Percentiles rank a stretch among this genome's conserved stretches.
These are phyloP conservation scores for Penicillium turbatum DNA, from an alignment of 495 filamentous ascomycete genomes.

Conservation along the genomic window DNA sequence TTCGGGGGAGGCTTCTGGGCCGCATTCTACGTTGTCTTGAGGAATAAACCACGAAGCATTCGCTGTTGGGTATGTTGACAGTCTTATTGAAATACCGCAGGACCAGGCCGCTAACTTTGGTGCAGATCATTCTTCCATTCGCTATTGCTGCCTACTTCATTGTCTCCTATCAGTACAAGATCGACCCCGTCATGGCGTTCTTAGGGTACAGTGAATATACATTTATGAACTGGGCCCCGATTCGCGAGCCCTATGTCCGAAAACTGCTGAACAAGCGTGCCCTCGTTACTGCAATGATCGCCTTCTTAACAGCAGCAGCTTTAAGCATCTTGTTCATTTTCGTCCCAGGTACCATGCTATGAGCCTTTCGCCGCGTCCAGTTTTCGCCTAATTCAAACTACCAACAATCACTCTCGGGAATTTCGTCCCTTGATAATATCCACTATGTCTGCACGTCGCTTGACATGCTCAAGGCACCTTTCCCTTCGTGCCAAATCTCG, in stretches of 20 bases:
- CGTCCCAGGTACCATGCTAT: constrained; percentile 85
- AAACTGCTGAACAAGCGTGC: constrained; percentile 78
- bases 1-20: constrained; percentile 94
- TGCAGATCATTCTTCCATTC: constrained; percentile 87
- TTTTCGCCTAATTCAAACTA: not conserved
- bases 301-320: constrained; percentile 68
- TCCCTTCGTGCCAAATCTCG: constrained; percentile 1
- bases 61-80: constrained; percentile 71
- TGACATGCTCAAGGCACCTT: constrained; percentile 1
- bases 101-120: constrained; percentile 16
- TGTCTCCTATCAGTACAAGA: constrained; percentile 84
- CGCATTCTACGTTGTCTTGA: constrained; percentile 86
- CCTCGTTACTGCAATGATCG: constrained; percentile 66
- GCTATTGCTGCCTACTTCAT: constrained; percentile 84
- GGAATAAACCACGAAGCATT: constrained; percentile 66
- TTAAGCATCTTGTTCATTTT: constrained; percentile 83
- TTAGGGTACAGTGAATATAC: constrained; percentile 90
- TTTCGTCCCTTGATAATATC: not conserved
- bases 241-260: constrained; percentile 85
- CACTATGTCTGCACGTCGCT: not conserved
- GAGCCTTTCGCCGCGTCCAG: constrained; percentile 16
- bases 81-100: not conserved
- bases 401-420: not conserved
- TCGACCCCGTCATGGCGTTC: constrained; percentile 90
- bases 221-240: constrained; percentile 79